These are phyloP conservation scores for Podaxis sp. DNA, from an alignment of 768 basidiomycete species.

Conservation along the genomic window DNA sequence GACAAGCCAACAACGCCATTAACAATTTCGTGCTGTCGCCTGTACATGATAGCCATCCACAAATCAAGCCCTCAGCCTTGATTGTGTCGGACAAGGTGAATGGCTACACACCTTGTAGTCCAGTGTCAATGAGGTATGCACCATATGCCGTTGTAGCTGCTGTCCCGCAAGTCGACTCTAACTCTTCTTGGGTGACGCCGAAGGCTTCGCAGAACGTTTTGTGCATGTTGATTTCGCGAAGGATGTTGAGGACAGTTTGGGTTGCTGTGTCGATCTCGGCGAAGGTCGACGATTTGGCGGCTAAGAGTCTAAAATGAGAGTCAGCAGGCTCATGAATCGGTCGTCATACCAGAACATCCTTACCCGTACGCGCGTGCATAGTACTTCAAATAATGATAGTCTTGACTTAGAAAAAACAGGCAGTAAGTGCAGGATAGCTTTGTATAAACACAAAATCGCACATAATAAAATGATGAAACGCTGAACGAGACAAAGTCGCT, in stretches of 20 bases:
- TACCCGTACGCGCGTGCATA: constrained; percentile 81
- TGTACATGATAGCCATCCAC: constrained; percentile 14
- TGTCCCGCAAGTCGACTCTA: constrained; percentile 61
- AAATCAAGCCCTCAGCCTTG: neutral
- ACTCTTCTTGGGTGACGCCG: constrained; percentile 57
- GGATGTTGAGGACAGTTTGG: constrained; percentile 56
- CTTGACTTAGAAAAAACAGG: constrained; percentile 49
- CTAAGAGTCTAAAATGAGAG: constrained; percentile 52
- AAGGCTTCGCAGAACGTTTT: constrained; percentile 65
- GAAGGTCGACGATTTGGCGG: constrained; percentile 70
- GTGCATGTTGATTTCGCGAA: constrained; percentile 71
- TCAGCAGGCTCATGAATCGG: neutral
- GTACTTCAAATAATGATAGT: constrained; percentile 78
- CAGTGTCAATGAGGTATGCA: constrained; percentile 77
- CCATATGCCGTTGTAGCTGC: constrained; percentile 81
- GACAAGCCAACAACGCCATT: constrained; percentile 82
- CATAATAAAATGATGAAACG: constrained; percentile 86
- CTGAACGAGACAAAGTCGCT: constrained; percentile 60
- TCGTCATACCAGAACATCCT: constrained; percentile 13
- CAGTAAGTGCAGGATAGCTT: neutral
- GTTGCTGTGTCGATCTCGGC: constrained; percentile 58
- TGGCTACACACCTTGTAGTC: constrained; percentile 52
- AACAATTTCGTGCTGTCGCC: constrained; percentile 69
- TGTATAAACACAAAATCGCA: constrained; percentile 25
- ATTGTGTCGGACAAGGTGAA: too few relatives aligned